Percentiles rank a stretch among this genome's conserved stretches.
These are phyloP conservation scores for Aspergillus sclerotiicarbonarius DNA, from an alignment of 495 filamentous ascomycete species.

Conservation along the genomic window DNA sequence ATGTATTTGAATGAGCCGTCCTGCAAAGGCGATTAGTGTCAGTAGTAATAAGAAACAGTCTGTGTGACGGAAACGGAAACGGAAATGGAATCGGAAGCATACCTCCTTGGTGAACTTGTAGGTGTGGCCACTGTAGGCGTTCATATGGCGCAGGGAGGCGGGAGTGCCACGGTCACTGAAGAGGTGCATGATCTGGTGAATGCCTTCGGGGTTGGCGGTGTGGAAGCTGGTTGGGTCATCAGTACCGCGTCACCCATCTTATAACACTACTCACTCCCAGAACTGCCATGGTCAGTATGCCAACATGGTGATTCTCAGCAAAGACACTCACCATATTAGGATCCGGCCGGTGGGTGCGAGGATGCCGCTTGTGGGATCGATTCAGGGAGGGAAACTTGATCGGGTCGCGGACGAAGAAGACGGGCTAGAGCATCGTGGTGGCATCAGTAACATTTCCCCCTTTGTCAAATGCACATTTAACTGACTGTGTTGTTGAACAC, in stretches of 20 bases:
- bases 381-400: constrained; percentile 58
- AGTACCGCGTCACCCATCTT: neutral
- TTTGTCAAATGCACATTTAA: no score
- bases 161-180: constrained; percentile 10
- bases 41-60: no score
- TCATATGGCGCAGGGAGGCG: constrained; percentile 48
- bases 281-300: neutral
- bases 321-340: constrained; percentile 44
- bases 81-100: no score
- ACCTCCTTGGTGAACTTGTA: constrained; percentile 49
- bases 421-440: no score
- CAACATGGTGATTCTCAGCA: no score
- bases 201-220: constrained; percentile 3
- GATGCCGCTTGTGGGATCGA: constrained; percentile 50
- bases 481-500: constrained; percentile 48
- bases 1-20: constrained; percentile 62
- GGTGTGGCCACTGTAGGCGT: constrained; percentile 65
- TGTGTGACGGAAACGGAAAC: no score
- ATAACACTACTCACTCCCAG: constrained; percentile 6
- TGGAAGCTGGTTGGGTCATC: neutral
- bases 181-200: constrained; percentile 7
- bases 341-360: constrained; percentile 45
- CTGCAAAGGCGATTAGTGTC: no score
- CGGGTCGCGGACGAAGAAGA: constrained; percentile 56
- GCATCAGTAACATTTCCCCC: no score